A percentile compares a stretch with the other conserved stretches of the same genome.
phyloP scores from a whole-genome alignment of 176 grass and related monocot genomes.

The Avena eriantha region DNA sequence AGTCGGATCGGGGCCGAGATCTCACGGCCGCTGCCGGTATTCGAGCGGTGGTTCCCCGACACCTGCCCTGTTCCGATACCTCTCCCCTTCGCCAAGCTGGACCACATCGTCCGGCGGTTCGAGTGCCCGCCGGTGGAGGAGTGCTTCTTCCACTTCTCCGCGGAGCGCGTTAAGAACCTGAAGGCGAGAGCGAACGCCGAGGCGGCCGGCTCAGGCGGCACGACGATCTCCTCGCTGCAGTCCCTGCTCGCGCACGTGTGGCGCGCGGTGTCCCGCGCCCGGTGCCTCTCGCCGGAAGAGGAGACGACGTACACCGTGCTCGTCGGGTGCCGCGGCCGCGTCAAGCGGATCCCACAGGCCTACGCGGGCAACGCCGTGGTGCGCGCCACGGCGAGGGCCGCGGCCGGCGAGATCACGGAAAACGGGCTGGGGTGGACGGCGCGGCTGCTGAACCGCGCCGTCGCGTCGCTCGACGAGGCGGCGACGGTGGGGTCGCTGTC shows the following conservation, averaged over 20 bases:
- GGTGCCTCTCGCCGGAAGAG: background rate
- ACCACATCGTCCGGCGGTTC: conserved; percentile 3
- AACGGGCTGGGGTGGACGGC: conserved; percentile 6
- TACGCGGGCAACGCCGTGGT: conserved; percentile 28
- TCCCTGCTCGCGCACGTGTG: conserved; percentile 22
- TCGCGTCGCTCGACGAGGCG: conserved; percentile 3
- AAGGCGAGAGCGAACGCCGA: conserved; percentile 13
- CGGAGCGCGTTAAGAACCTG: background rate
- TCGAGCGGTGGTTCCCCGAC: background rate
- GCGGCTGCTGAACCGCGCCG: conserved; percentile 8
- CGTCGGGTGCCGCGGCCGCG: background rate
- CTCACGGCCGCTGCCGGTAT: background rate
- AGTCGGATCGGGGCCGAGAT: conserved; percentile 7
- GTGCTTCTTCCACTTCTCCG: conserved; percentile 23
- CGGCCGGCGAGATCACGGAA: background rate
- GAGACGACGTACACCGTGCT: conserved; percentile 23
- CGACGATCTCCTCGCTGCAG: background rate
- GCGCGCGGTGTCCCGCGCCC: conserved; percentile 10
- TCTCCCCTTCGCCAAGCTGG: conserved; percentile 14
- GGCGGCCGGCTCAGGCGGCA: background rate
- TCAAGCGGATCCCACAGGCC: background rate
- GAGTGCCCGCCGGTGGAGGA: background rate
- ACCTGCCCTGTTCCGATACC: background rate
- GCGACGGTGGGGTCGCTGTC: background rate
- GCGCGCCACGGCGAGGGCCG: conserved; percentile 6